Percentiles rank a stretch among this genome's conserved stretches.
phyloP scores from a whole-genome alignment of 768 basidiomycete species.

The Lactarius psammicola region DNA sequence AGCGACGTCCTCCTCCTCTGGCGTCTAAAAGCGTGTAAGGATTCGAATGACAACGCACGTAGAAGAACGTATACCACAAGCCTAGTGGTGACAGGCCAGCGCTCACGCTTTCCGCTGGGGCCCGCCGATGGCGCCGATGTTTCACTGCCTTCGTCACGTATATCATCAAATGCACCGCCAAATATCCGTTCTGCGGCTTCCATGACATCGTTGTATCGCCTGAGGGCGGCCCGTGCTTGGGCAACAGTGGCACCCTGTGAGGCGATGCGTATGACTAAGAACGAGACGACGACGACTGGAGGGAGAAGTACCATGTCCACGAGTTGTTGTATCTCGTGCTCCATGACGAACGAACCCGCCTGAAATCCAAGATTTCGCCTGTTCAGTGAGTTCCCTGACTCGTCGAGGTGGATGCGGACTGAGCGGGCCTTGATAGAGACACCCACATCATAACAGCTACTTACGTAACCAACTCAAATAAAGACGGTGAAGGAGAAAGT shows the following conservation, averaged over 20 bases:
- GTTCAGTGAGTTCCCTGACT: slow-evolving; percentile 10
- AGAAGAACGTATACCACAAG: slow-evolving; percentile 20
- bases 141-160: slow-evolving; percentile 53
- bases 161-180: slow-evolving; percentile 77
- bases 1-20: slow-evolving; percentile 52
- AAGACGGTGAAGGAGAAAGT: background rate
- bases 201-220: slow-evolving; percentile 85
- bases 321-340: slow-evolving; percentile 37
- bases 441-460: background rate
- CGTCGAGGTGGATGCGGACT: slow-evolving; percentile 1
- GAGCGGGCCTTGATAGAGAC: background rate
- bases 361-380: slow-evolving; percentile 12
- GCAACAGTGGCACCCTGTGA: slow-evolving; percentile 74
- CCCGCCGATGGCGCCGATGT: slow-evolving; percentile 27
- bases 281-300: background rate
- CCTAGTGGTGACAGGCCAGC: slow-evolving; percentile 8
- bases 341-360: slow-evolving; percentile 31
- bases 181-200: slow-evolving; percentile 85
- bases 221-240: slow-evolving; percentile 82
- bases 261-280: background rate
- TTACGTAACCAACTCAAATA: slow-evolving; percentile 18
- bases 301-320: slow-evolving; percentile 37
- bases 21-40: slow-evolving; percentile 45
- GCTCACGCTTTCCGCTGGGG: slow-evolving; percentile 12
- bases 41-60: slow-evolving; percentile 4